Conservation (phyloP, 2,329 filamentous ascomycete genomes). For the Ascochyta rabiei region DNA sequence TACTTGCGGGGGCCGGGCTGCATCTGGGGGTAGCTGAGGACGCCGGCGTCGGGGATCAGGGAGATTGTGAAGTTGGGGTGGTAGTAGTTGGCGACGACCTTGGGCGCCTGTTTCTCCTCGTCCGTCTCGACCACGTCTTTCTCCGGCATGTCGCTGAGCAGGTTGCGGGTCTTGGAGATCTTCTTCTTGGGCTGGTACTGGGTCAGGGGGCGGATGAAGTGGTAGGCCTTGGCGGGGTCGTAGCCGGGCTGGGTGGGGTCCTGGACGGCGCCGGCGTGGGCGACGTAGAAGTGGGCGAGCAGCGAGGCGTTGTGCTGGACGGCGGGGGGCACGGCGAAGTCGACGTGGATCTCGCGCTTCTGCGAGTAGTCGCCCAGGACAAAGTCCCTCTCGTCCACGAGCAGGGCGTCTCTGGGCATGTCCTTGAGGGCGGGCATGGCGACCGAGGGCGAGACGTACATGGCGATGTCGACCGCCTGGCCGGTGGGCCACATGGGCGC, state of each 20-base stretch:
- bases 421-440: constrained; percentile 70
- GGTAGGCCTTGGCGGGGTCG: constrained; percentile 76
- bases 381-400: constrained; percentile 82
- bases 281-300: constrained; percentile 93
- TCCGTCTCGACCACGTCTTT: constrained; percentile 57
- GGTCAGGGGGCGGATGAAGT: constrained; percentile 84
- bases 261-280: constrained; percentile 73
- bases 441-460: constrained; percentile 82
- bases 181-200: constrained; percentile 94
- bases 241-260: constrained; percentile 77
- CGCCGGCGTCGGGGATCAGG: constrained; percentile 80
- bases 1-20: constrained; percentile 79
- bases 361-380: constrained; percentile 80
- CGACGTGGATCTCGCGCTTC: constrained; percentile 75
- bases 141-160: constrained; percentile 64
- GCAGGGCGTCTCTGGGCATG: constrained; percentile 69
- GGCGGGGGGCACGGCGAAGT: constrained; percentile 74
- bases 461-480: constrained; percentile 77
- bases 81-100: constrained; percentile 84
- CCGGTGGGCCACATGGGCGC: constrained; percentile 88
- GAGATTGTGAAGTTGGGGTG: constrained; percentile 93
- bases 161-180: constrained; percentile 81
- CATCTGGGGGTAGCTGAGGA: constrained; percentile 68
- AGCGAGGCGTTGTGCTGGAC: constrained; percentile 93
- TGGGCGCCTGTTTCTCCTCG: constrained; percentile 61